These are phyloP conservation scores for Tanacetum coccineum DNA, from an alignment of 129 eudicot genomes.

Conservation along the genomic window DNA sequence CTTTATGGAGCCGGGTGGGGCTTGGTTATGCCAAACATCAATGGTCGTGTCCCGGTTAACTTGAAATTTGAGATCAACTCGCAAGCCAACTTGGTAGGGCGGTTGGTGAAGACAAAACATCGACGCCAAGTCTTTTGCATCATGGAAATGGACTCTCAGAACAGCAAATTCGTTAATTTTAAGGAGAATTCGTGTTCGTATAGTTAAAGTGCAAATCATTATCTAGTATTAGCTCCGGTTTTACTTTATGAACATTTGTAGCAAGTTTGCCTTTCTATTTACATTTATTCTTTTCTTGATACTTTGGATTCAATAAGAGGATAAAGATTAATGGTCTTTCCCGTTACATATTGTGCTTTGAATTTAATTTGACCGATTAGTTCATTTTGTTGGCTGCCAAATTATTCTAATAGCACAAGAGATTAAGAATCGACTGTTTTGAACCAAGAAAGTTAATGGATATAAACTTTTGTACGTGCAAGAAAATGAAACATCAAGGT, in stretches of 20 bases:
- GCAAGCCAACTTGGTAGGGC: slow-evolving; percentile 50
- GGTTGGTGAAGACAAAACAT: slow-evolving; percentile 56
- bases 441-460: too few relatives aligned
- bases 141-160: slow-evolving; percentile 32
- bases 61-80: slow-evolving; percentile 44
- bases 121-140: slow-evolving; percentile 42
- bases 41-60: slow-evolving; percentile 45
- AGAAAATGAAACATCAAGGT: too few relatives aligned
- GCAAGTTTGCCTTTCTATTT: not conserved
- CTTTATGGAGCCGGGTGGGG: slow-evolving; percentile 67
- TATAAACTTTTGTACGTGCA: too few relatives aligned
- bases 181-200: slow-evolving; percentile 36
- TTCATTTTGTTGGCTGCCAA: too few relatives aligned
- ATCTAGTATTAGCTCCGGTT: not conserved
- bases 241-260: slow-evolving; percentile 14
- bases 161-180: slow-evolving; percentile 24
- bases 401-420: too few relatives aligned
- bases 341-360: too few relatives aligned
- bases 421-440: too few relatives aligned
- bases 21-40: slow-evolving; percentile 31
- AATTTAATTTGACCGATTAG: too few relatives aligned
- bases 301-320: too few relatives aligned
- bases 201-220: slow-evolving; percentile 6
- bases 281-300: not conserved
- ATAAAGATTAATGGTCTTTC: too few relatives aligned